Evolutionary conservation across 805 yeast species (phyloP), one percentile per base, ranked within the genome.

Genomic region (Kazachstania africana): DNA sequence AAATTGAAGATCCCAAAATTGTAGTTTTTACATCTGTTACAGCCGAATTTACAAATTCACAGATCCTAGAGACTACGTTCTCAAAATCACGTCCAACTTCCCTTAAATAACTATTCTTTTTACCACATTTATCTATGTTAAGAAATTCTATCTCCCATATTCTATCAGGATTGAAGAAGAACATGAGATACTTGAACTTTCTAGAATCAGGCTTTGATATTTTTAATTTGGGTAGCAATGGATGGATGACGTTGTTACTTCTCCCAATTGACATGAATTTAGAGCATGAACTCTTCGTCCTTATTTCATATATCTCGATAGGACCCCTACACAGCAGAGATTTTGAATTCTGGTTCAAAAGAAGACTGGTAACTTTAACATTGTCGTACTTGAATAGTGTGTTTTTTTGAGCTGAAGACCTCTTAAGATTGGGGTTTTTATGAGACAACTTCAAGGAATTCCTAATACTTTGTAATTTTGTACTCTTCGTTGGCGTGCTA

Each of bases 111-210:
- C 44, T 43, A 10, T 27, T 28, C 12, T 20, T 27, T 0, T 25
- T 18, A 1, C 16, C 25, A 10, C 35, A 16, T 4, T 34, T 36
- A 32, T 43, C 43, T 8, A 26, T 28, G 13, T 21, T 26, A 15
- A 48, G 41, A 33, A 61, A 43, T 13, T 47, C 58, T 27, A 75
- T 59, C 18, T 68, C 63, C 94, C 93, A 82, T 52, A 72, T 79
- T 43, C 88, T 59, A 39, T 74, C 78, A 0, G 93, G 93, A 43
- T 79, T 80, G 17, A 71, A 72, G 35, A 82, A 63, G 1, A 84
- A 76, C 12, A 81, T 49, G 2, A 78, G 62, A 42, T 76, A 77
- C 12, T 36, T 41, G 21, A 16, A 34, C 8, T 21, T 42, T 66
- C 68, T 30, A 60, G 61, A 28, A 36, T 39, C 15, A 56, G 8